phyloP scores from a whole-genome alignment of 441 rosid genomes.

The Jatropha multifida region DNA sequence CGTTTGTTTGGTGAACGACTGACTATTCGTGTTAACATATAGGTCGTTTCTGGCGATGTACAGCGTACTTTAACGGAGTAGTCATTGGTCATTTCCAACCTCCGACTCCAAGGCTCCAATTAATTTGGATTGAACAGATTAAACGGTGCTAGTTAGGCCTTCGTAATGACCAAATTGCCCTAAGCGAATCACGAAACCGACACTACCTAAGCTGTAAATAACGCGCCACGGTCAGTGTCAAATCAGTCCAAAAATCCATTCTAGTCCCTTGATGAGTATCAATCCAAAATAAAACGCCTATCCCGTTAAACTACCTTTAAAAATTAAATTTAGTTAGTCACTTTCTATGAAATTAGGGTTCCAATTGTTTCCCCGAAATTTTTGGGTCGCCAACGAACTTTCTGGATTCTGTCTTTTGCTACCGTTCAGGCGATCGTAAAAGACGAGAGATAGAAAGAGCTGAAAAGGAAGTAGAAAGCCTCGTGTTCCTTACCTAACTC shows the following conservation, averaged over 20 bases:
- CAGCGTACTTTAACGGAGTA: no score
- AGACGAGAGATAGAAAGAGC: not conserved
- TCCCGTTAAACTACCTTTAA: not conserved
- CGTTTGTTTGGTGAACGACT: no score
- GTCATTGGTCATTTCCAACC: no score
- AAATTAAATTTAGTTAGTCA: not conserved
- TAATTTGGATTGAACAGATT: not conserved
- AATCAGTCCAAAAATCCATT: not conserved
- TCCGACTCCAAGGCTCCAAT: not conserved
- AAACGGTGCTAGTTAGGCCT: not conserved
- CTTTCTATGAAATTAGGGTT: constrained; percentile 28
- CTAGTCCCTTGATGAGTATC: not conserved
- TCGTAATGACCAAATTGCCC: constrained; percentile 10
- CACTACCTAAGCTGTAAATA: not conserved
- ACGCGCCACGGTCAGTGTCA: not conserved
- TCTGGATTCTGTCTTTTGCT: constrained; percentile 8
- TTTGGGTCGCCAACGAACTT: constrained; percentile 1
- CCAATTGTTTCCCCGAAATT: not conserved
- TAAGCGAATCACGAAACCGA: not conserved
- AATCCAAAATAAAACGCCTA: not conserved
- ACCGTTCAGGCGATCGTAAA: constrained; percentile 7
- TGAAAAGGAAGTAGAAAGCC: not conserved
- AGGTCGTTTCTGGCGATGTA: no score
- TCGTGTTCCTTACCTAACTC: constrained; percentile 16
- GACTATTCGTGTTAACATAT: no score